Percentiles rank a stretch among this genome's conserved stretches.
Evolutionary conservation across 306 rosid species (phyloP).

Genomic region (Geum urbanum): DNA sequence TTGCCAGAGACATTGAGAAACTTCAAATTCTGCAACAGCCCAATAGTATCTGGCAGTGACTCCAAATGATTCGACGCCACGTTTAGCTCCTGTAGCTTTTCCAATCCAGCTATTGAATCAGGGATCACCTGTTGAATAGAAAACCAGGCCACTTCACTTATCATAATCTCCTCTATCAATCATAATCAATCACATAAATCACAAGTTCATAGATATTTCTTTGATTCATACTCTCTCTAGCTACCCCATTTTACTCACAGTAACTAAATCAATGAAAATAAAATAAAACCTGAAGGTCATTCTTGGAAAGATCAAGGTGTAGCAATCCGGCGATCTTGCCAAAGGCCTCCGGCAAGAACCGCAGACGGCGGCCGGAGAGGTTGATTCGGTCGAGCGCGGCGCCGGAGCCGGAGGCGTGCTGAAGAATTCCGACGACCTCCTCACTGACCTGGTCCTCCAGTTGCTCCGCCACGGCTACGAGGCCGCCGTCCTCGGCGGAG

Average conservation of each 20-base stretch:
- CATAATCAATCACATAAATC: too few species aligned
- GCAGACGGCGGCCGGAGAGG: slow-evolving; percentile 49
- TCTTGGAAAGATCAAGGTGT: slow-evolving; percentile 54
- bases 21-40: slow-evolving; percentile 71
- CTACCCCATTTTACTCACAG: too few species aligned
- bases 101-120: slow-evolving; percentile 65
- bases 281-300: slow-evolving; percentile 57
- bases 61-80: slow-evolving; percentile 61
- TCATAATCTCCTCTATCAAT: not conserved
- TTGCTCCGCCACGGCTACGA: slow-evolving; percentile 4
- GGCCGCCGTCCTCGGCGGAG: slow-evolving; percentile 34
- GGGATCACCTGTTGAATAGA: slow-evolving; percentile 60
- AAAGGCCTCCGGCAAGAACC: slow-evolving; percentile 63
- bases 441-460: slow-evolving; percentile 41
- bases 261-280: not conserved
- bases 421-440: slow-evolving; percentile 61
- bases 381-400: slow-evolving; percentile 51
- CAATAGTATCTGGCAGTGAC: slow-evolving; percentile 77
- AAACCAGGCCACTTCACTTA: not conserved
- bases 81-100: slow-evolving; percentile 80
- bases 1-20: slow-evolving; percentile 66
- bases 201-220: too few species aligned
- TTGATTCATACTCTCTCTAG: too few species aligned
- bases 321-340: slow-evolving; percentile 53
- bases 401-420: slow-evolving; percentile 58